Base-by-base conservation (phyloP, 768 basidiomycete genomes). In the Suillus hirtellus region DNA sequence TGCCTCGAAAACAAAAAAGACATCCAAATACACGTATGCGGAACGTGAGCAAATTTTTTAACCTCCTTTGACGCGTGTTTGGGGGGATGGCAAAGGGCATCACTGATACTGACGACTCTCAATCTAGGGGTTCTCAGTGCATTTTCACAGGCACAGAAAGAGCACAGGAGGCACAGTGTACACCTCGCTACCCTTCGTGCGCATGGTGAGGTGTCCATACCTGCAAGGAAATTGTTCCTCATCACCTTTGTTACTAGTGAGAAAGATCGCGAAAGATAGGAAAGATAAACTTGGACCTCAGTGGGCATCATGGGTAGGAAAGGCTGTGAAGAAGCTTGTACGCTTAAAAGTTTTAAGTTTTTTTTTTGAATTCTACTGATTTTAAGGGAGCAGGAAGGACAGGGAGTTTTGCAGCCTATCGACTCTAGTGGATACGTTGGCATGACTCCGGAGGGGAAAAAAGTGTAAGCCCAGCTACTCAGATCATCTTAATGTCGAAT, bases 231-330 rank as follows among this genome's bases (percentile, higher is more conserved):
- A 24, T 58, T 31, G 37, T n/a, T 60, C 15, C 34, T 59, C 27
- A 40, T 43, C 34, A 27, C 17, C 42, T 46, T 37, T 27, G 31
- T 17, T 61, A 59, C 31, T 54, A 84, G 84, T 84, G 24, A 80
- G 77, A 64, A 84, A 79, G 68, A 80, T 72, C 58, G 83, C 83
- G 12, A 67, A 77, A 52, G 74, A 72, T 35, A 77, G 75, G 50
- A 76, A 79, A 61, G 82, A 82, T 54, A 79, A 75, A 54, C 74
- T 84, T 11, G 83, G 83, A 4, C 81, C 81, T 7, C 75, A 80
- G 42, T 84, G 83, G 84, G 71, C 77, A 15, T 78, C 70, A 35
- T 84, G 81, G 81, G 80, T 84, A 31, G 70, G 75, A 35, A 79
- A 78, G 61, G 78, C 82, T 9, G 75, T 84, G 1, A 73, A 77